Conservation (phyloP, 2,329 filamentous ascomycete genomes). For the Cladobotryum mycophilum region DNA sequence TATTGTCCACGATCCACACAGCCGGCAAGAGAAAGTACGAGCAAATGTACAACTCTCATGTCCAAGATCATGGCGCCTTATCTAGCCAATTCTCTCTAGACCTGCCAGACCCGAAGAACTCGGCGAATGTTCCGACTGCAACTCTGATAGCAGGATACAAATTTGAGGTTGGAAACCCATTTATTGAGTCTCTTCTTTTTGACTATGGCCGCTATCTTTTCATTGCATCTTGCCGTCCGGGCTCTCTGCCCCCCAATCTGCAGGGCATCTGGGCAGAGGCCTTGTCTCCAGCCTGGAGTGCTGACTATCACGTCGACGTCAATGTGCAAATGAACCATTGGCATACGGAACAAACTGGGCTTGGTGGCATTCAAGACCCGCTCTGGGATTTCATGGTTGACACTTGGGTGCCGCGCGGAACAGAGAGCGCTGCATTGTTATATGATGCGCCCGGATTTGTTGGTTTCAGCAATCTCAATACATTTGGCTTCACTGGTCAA, state of each 20-base stretch:
- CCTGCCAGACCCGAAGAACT: constrained; percentile 38
- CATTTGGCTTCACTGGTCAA: background rate
- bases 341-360: constrained; percentile 46
- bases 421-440: constrained; percentile 45
- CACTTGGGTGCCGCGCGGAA: constrained; percentile 47
- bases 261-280: constrained; percentile 50
- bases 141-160: constrained; percentile 6
- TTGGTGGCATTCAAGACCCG: constrained; percentile 37
- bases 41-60: constrained; percentile 28
- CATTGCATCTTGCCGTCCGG: constrained; percentile 46
- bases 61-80: constrained; percentile 36
- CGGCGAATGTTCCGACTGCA: constrained; percentile 33
- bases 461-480: constrained; percentile 30
- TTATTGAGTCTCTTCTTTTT: constrained; percentile 46
- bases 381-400: constrained; percentile 48
- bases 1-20: constrained; percentile 27
- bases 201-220: constrained; percentile 49
- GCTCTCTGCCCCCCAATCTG: constrained; percentile 49
- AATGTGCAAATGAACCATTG: constrained; percentile 59
- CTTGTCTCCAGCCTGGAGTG: constrained; percentile 36
- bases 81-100: constrained; percentile 34
- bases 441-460: constrained; percentile 52
- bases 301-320: constrained; percentile 53
- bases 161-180: constrained; percentile 38
- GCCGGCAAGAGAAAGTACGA: constrained; percentile 28